Evolutionary conservation across 169 alveolate genomes (phyloP), one percentile per base, ranked within the genome.

Genomic region (Cryptosporidium meleagridis): DNA sequence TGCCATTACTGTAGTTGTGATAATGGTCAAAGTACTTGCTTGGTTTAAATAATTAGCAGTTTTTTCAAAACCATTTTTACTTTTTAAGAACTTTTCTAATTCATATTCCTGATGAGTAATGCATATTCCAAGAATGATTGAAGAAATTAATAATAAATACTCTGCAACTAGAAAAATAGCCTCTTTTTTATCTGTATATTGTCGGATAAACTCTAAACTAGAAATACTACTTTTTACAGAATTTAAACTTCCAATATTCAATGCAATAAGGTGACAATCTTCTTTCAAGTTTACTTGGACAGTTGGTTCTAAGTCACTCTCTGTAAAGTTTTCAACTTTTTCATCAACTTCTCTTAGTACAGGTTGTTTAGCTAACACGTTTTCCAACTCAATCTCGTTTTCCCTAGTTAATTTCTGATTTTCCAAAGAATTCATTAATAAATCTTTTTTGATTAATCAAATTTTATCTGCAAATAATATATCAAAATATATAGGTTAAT

Each of bases 1-100:
- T 18, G 61, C 86, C 9, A 73, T 1, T 8, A 73, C 52, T 0
- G 23, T 8, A 31, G 52, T 62, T 31, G 55, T 37, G 3, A 73
- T n/a, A 33, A 73, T 35, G n/a, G 86, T 73, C 71, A 73, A 33
- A 7, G 21, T 33, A 12, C 58, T 73, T 8, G 71, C 62, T 16
- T 53, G 62, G 0, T 9, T 53, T 1, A 55, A 0, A 33, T 18
- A 53, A 16, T 37, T 26, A 16, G 9, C 55, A 8, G 55, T 39
- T 21, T 33, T 21, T 3, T 73, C 55, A 58, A 53, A 73, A 10
- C 5, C 53, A 21, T n/a, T 21, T 3, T 55, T 59, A 14, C 1
- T 39, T n/a, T 37, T 45, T 41, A 73, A 59, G 35, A 12, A 73
- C 21, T 41, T 39, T 10, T n/a, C 21, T 10, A 53, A 41, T 18